Base-by-base conservation (phyloP, 2,329 filamentous ascomycete genomes). In the Paecilomyces niveus region DNA sequence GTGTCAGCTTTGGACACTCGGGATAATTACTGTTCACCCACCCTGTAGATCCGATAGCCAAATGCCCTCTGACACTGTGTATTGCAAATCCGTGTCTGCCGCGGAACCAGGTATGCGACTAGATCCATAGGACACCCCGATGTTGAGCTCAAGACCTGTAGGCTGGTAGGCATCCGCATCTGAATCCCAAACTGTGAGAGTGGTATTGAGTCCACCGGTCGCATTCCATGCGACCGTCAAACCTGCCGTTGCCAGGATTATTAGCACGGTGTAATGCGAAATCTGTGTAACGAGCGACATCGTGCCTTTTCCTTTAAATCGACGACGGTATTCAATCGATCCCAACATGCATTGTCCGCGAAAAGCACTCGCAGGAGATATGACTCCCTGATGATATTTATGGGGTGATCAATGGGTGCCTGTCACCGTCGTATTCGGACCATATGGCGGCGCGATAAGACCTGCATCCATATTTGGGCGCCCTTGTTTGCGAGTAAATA, bases 211-310 rank as follows among this genome's bases (percentile, higher is more conserved):
- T 10, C 29, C 15, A 18, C 29, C 53, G 26, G 53, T 54, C 18
- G 53, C 53, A 8, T 54, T 54, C 26, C 31, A 54, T 35, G 53
- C 53, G 2, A 11, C 15, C 21, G 53, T 35, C 26, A 31, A 29
- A 13, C 29, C 26, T 7, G 50, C 8, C 21, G 50, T 52, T 11
- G 50, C 21, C 13, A 52, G 50, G 21, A 52, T 24, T 13, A 52
- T 24, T 10, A 52, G 50, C 50, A 52, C 50, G 3, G 50, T 24
- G 10, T 26, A 52, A n/a, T 5, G 3, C 11, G 50, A 45, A 18
- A 45, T 26, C n/a, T 22, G 50, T 45, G 35, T 8, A 15, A 18
- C 3, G 35, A 26, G 22, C 18, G 50, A 52, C 50, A 88, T 52
- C 22, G 15, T 52, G 50, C 39, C n/a, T 45, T 39, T 18, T 18